Base-by-base conservation (phyloP, 352 stramenopile species). In the Phytophthora cryptogea region DNA sequence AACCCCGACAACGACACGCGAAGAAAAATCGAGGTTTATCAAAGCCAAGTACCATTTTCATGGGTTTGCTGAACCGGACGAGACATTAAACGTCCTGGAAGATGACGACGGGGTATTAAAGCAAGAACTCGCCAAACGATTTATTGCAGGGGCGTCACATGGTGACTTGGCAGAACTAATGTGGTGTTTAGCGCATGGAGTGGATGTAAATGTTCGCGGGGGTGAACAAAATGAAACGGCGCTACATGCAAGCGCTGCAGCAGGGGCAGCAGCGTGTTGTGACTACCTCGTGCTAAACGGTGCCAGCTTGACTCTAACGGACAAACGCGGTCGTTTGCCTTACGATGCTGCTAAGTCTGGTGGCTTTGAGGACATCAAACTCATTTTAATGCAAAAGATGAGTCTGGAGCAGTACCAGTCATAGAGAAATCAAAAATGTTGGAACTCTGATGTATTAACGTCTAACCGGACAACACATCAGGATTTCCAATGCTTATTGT, bases 11-110 rank as follows among this genome's bases (percentile, higher is more conserved):
- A 74, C 86, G 8, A 59, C 66, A n/a, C 66, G 83, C 14, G 78
- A 90, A 11, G 84, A 93, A 8, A 95, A 94, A 42, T 65, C 79
- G 47, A 84, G 85, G 46, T 95, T 76, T 70, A 92, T 94, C 51
- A 90, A 89, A 47, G 83, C 84, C 31, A 95, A 95, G 65, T 95
- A 95, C 48, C 80, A 90, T 45, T 87, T 92, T 46, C 81, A 83
- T 46, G 76, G 72, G 2, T 89, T 94, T 66, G 71, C 72, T 2
- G 69, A 80, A n/a, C 66, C 63, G 8, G 46, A 67, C n/a, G 44
- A 30, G 26, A 69, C 55, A 2, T 35, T 70, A 17, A 50, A 44
- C 41, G 62, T 46, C 8, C 32, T 80, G n/a, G 54, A 73, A 33
- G 63, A 65, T 9, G 59, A 67, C 8, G 53, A 68, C 27, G 66